Evolutionary conservation across 768 basidiomycete genomes (phyloP).

Genomic region (Panus rudis): DNA sequence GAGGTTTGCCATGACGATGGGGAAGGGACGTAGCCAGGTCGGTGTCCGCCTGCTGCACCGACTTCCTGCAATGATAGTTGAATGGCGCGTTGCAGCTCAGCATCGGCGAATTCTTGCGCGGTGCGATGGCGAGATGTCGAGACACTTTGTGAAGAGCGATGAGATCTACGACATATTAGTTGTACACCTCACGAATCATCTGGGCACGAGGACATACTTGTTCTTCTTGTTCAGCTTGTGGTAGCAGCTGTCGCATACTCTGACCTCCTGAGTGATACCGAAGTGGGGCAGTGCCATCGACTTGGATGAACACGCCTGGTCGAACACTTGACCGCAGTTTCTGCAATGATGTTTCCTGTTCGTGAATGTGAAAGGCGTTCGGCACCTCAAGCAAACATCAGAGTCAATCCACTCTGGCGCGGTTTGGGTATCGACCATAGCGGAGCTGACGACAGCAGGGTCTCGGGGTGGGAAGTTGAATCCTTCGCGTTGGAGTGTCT

Average conservation of each 20-base stretch:
- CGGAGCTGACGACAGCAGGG: conserved; percentile 57
- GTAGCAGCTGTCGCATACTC: conserved; percentile 90
- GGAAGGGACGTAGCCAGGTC: conserved; percentile 65
- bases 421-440: conserved; percentile 85
- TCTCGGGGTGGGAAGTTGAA: conserved; percentile 83
- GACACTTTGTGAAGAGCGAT: conserved; percentile 49
- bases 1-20: conserved; percentile 59
- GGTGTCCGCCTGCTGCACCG: conserved; percentile 39
- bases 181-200: conserved; percentile 1
- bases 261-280: conserved; percentile 85
- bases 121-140: conserved; percentile 47
- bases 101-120: conserved; percentile 64
- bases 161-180: conserved; percentile 32
- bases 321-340: conserved; percentile 96
- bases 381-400: conserved; percentile 88
- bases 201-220: conserved; percentile 28
- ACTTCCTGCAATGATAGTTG: conserved; percentile 83
- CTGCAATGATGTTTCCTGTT: conserved; percentile 98
- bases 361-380: conserved; percentile 86
- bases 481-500: conserved; percentile 68
- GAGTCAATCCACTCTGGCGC: conserved; percentile 98
- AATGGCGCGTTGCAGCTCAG: conserved; percentile 90
- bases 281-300: conserved; percentile 82
- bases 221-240: conserved; percentile 68
- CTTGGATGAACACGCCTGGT: conserved; percentile 87